Evolutionary conservation across 2,329 filamentous ascomycete species (phyloP), one percentile per base, ranked within the genome.

Genomic region (Ophiocordyceps robertsii): DNA sequence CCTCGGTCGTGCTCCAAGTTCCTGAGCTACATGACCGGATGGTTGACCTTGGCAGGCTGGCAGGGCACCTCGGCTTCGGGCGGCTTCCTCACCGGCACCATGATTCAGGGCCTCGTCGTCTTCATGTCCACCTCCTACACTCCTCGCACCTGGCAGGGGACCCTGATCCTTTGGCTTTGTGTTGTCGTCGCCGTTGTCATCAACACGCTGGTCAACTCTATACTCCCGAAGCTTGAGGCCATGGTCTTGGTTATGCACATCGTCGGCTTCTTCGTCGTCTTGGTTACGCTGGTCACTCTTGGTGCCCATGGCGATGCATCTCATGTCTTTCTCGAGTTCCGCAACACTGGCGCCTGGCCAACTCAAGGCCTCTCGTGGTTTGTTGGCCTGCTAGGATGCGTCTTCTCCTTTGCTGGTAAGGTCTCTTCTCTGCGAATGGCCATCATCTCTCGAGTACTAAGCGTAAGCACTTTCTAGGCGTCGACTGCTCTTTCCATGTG

Each of bases 1-100:
- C 68, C 72, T 1, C 56, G 56, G 2, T 58, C 57, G 16, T 64
- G 62, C 29, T 67, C 75, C 47, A 72, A 69, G 44, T 67, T 72
- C 40, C 57, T 77, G 6, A 75, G 71, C 47, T 78, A 77, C 51
- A 56, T 70, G 6, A 53, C 51, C 46, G 64, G 67, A 41, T 72
- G 69, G 70, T 53, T 72, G 31, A 66, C 65, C 1, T 61, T 71
- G n/a, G 59, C 65, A n/a, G 67, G 62, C 9, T 73, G 67, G 69
- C 66, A 57, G 38, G 56, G 56, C 17, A 53, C 56, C 0, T 51
- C 53, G 0, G 48, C 54, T 0, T 56, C 64, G 13, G 59, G 61
- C 16, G 60, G 62, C 0, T 66, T 68, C 29, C 53, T 74, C 13
- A 61, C 60, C 0, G 69, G 64, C 4, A 68, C 63, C 29, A 65